Base-by-base conservation (phyloP, 2,329 filamentous ascomycete genomes). In the Neonectria faginata region DNA sequence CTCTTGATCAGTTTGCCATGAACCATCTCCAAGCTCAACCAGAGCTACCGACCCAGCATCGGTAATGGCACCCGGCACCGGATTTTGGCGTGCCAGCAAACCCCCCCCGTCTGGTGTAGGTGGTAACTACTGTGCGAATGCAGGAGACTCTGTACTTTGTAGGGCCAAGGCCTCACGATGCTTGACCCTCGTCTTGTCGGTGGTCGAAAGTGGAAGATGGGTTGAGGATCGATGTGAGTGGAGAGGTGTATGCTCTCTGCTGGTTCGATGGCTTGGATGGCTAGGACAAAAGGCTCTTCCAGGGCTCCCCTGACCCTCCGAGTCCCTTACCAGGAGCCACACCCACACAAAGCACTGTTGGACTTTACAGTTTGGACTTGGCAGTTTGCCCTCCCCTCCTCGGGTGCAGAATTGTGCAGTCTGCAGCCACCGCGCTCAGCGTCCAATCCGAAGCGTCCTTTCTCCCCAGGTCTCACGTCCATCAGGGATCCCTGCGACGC, bases 371-470 rank as follows among this genome's bases (percentile, higher is more conserved):
- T 31, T 44, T 29, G 29, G 8, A 29, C 29, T 25, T 25, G 22
- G 53, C 25, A 18, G 16, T 41, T 41, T 41, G 25, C 25, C 25
- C 25, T 25, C 25, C 25, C 25, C 5, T 41, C 39, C n/a, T 42
- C 36, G 14, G 36, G 36, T 42, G 39, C 39, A 42, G 39, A 42
- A 39, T 8, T 42, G 39, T 42, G 39, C n/a, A 20, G n/a, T 16
- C 14, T 18, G 25, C 47, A 50, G 47, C 47, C 47, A 50, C 27
- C 25, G 16, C 27, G 47, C 5, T 42, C 39, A 48, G 25, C 52
- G 20, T 66, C 70, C 67, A 73, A 70, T 72, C 61, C 62, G 67
- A 68, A 64, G 53, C 41, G 59, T 22, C 66, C 55, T 62, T 69
- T 66, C 63, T 59, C 69, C 48, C 45, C 56, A 56, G 61, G 56